These are phyloP conservation scores for Rhododendron kiyosumense DNA, from an alignment of 148 eudicot genomes.

Conservation along the genomic window DNA sequence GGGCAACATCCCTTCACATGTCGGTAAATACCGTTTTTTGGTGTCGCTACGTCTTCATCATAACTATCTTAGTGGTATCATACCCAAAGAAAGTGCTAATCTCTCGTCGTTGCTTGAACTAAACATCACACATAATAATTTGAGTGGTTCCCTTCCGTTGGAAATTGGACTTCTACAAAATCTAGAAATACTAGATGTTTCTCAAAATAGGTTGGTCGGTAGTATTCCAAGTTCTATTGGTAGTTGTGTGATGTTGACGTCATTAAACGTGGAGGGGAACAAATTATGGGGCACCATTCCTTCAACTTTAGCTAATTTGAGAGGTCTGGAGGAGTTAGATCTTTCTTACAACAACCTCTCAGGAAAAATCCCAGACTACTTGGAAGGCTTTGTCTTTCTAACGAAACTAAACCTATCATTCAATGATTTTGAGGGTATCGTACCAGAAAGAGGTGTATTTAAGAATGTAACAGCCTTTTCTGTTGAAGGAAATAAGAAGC, in stretches of 20 bases:
- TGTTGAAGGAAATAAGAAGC: background rate
- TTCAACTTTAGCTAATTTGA: too few species aligned
- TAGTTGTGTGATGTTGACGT: too few species aligned
- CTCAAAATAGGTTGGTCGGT: too few species aligned
- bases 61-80: background rate
- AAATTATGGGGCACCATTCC: too few species aligned
- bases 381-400: background rate
- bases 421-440: background rate
- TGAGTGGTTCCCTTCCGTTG: too few species aligned
- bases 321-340: too few species aligned
- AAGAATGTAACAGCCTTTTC: background rate
- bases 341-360: background rate
- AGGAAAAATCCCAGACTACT: background rate
- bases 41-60: background rate
- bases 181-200: too few species aligned
- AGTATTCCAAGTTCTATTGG: too few species aligned
- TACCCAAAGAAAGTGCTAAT: background rate
- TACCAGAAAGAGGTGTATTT: background rate
- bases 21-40: background rate
- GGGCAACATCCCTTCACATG: background rate
- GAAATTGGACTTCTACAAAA: too few species aligned
- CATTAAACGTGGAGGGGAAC: too few species aligned
- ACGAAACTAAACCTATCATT: background rate
- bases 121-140: too few species aligned
- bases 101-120: background rate